Conservation (phyloP, 345 rosid species). For the Lumnitzera racemosa region DNA sequence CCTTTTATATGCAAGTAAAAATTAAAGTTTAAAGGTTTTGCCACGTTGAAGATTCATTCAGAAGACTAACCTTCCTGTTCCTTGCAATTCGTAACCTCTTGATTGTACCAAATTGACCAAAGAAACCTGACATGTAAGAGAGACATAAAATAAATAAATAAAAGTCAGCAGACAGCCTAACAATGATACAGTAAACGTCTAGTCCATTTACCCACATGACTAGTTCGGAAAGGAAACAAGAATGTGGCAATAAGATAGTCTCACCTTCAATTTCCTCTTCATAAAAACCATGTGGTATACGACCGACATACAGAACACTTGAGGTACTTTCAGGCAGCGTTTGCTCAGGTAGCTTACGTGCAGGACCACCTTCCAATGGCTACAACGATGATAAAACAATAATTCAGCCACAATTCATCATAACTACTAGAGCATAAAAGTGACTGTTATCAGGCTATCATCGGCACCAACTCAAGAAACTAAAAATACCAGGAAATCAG, state of each 20-base stretch:
- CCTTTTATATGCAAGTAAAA: background rate
- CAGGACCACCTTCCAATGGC: conserved; percentile 83
- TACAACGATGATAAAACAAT: conserved; percentile 10
- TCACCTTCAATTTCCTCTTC: conserved; percentile 85
- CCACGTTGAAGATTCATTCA: background rate
- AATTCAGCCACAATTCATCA: background rate
- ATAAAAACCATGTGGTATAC: conserved; percentile 90
- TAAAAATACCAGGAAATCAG: conserved; percentile 70
- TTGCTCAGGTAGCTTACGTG: conserved; percentile 35
- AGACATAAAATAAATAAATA: background rate
- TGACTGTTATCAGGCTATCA: conserved; percentile 1
- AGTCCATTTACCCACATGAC: no score
- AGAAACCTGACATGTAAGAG: conserved; percentile 45
- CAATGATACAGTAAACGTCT: background rate
- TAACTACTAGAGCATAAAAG: background rate
- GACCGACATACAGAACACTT: conserved; percentile 71
- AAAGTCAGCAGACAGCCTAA: background rate
- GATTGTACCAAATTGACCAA: conserved; percentile 72
- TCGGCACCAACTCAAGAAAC: background rate
- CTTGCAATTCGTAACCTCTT: conserved; percentile 78
- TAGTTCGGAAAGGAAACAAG: no score
- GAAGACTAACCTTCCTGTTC: conserved; percentile 57
- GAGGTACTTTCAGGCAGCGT: conserved; percentile 32
- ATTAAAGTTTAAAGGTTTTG: background rate
- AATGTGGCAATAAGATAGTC: background rate